Evolutionary conservation across 2,329 filamentous ascomycete species (phyloP), one percentile per base, ranked within the genome.

Genomic region (Aureobasidium leucospermi): DNA sequence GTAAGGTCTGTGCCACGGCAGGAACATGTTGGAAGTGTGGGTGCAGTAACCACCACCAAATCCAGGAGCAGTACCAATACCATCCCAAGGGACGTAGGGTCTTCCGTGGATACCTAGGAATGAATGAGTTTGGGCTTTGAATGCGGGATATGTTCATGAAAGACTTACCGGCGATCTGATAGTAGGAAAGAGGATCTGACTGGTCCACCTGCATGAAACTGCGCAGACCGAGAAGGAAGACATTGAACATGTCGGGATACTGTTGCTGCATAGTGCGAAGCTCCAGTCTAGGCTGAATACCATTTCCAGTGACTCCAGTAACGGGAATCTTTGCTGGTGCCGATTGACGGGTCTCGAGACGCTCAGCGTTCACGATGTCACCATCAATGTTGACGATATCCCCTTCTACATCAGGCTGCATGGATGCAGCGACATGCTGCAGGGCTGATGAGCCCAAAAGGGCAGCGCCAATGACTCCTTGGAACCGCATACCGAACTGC

Each of bases 1-100:
- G 71, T 93, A 95, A 1, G 89, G 88, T 52, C 90, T 83, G 77
- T 96, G 90, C 90, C 90, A 95, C 41, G 85, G 81, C 41, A 87
- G 83, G 69, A 96, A 94, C 15, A 94, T 75, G 42, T 86, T 83
- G 1, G 87, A 88, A 28, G 79, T 82, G 72, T 96, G 90, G 13
- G 83, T 83, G 70, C 90, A 95, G 70, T 91, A 95, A 52, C 89
- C 90, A 15, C 80, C 77, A 41, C 78, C 74, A 60, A 79, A 76
- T 61, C 81, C 82, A 2, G 76, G 67, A 1, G 75, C 58, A 78
- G 64, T 75, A 51, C 70, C 64, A 1, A 76, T 80, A 19, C 73
- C 76, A 67, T 85, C 80, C 83, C 84, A 87, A 1, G 79, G 67
- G 15, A 73, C 69, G 64, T 77, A 84, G 1, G 90, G 90, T 62